These are phyloP conservation scores for Gossypium anomalum DNA, from an alignment of 345 rosid species.

Conservation along the genomic window DNA sequence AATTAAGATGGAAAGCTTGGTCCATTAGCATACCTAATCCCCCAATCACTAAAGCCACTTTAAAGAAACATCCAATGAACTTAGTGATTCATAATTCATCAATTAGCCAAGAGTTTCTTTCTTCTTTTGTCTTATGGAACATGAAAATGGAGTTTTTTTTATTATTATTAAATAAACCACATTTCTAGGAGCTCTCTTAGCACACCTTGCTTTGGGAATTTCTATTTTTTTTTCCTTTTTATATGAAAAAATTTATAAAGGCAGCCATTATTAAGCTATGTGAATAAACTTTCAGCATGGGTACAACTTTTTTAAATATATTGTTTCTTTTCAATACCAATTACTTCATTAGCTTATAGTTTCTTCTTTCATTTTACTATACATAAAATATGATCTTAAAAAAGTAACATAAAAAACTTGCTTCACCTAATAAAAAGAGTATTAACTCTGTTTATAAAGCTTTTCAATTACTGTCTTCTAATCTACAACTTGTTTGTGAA, in stretches of 20 bases:
- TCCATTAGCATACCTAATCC: conserved; percentile 3
- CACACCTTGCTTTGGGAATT: not conserved
- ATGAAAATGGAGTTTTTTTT: not conserved
- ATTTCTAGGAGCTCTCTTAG: not conserved
- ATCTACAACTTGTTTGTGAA: no score
- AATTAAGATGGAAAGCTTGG: not conserved
- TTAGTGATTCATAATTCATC: not conserved
- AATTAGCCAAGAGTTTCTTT: not conserved
- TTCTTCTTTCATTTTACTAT: no score
- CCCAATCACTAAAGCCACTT: not conserved
- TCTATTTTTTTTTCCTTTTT: not conserved
- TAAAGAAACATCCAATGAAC: not conserved
- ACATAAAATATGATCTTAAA: no score
- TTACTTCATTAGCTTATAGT: no score
- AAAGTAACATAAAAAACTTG: no score
- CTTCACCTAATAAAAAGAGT: no score
- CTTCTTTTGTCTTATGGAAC: not conserved
- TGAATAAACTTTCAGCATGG: not conserved
- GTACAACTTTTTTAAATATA: not conserved
- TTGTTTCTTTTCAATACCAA: not conserved
- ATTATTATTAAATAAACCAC: not conserved
- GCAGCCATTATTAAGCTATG: not conserved
- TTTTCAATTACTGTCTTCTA: no score
- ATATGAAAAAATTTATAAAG: not conserved
- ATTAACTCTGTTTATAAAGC: no score